phyloP scores from a whole-genome alignment of 768 basidiomycete genomes.

The Rhodotorula kratochvilovae region DNA sequence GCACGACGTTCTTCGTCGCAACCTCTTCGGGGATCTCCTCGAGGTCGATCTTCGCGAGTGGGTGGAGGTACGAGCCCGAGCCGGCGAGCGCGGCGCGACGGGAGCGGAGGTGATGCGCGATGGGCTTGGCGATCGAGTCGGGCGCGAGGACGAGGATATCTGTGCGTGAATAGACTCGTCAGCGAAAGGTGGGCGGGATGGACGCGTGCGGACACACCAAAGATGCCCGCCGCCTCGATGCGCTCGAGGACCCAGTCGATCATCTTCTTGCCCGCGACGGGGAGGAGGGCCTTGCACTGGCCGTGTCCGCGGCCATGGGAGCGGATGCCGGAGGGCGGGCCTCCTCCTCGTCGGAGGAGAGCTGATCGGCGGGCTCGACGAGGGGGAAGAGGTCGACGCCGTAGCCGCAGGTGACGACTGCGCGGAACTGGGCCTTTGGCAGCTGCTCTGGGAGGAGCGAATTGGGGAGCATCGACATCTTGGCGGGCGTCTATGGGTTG shows the following conservation, averaged over 20 bases:
- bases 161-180: neutral
- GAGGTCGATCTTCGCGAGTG: conserved; percentile 27
- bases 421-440: conserved; percentile 32
- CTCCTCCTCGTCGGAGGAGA: conserved; percentile 17
- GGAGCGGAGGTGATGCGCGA: conserved; percentile 31
- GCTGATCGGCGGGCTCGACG: conserved; percentile 18
- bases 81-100: conserved; percentile 9
- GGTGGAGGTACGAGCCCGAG: neutral
- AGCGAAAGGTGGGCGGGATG: too few relatives aligned
- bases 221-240: conserved; percentile 31
- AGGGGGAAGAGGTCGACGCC: conserved; percentile 38
- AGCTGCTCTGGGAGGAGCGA: conserved; percentile 17
- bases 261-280: conserved; percentile 39
- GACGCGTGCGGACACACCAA: conserved; percentile 8
- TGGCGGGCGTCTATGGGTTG: too few relatives aligned
- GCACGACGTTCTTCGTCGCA: conserved; percentile 12
- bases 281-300: conserved; percentile 37
- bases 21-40: conserved; percentile 38
- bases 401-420: conserved; percentile 22
- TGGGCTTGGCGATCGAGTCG: conserved; percentile 17
- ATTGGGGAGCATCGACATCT: conserved; percentile 29
- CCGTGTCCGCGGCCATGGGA: conserved; percentile 3
- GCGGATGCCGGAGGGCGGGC: neutral
- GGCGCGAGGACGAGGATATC: conserved; percentile 38
- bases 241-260: conserved; percentile 39